Conservation (phyloP, 768 basidiomycete species). For the Phlebiopsis gigantea region DNA sequence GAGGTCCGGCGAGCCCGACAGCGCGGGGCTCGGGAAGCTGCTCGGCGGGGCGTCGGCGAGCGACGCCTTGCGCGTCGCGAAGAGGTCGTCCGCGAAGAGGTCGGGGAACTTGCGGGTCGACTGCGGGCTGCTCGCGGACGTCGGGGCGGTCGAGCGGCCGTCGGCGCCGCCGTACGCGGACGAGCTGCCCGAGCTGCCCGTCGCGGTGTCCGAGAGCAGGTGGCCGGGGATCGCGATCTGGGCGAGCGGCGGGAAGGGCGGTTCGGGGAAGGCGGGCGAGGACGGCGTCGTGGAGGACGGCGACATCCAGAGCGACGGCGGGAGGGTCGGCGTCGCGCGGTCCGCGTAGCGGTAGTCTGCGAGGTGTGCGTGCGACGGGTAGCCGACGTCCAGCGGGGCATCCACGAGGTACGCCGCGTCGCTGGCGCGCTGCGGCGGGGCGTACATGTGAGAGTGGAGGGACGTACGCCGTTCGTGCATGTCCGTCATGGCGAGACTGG, state of each 20-base stretch:
- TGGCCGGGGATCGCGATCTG: constrained; percentile 19
- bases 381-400: constrained; percentile 12
- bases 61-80: constrained; percentile 36
- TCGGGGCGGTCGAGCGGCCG: constrained; percentile 23
- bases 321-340: constrained; percentile 50
- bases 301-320: constrained; percentile 85
- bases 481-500: constrained; percentile 8
- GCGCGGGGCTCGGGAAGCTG: constrained; percentile 58
- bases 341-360: constrained; percentile 31
- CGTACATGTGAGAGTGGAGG: constrained; percentile 14
- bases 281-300: constrained; percentile 47
- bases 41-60: constrained; percentile 34
- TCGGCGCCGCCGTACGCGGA: constrained; percentile 20
- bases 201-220: constrained; percentile 16
- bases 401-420: constrained; percentile 1
- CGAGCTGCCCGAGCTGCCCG: constrained; percentile 24
- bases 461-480: constrained; percentile 20
- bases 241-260: constrained; percentile 20
- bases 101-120: constrained; percentile 28
- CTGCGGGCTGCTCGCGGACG: constrained; percentile 23
- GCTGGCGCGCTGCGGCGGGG: constrained; percentile 7
- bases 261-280: constrained; percentile 30
- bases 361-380: constrained; percentile 16
- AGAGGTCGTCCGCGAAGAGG: constrained; percentile 67
- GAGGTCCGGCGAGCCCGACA: constrained; percentile 68